Evolutionary conservation across 129 eudicot genomes (phyloP).

Genomic region (Flaveria sonorensis): DNA sequence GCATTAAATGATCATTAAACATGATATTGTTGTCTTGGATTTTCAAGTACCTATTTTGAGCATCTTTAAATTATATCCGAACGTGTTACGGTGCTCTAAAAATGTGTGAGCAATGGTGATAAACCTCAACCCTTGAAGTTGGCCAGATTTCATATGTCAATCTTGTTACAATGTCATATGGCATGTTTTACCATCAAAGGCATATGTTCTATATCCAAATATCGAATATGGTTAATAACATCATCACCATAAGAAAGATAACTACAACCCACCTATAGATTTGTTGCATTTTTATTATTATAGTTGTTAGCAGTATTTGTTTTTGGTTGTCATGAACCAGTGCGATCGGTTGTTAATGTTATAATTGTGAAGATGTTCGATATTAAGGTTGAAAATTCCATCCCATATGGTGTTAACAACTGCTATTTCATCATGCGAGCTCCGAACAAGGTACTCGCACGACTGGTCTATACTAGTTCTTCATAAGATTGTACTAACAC

Average conservation of each 20-base stretch:
- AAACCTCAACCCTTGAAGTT: slow-evolving; percentile 9
- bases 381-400: neutral
- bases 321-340: neutral
- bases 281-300: neutral
- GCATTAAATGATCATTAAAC: neutral
- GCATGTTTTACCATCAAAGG: neutral
- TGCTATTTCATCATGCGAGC: neutral
- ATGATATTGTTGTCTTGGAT: neutral
- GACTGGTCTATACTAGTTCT: neutral
- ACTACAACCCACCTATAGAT: neutral
- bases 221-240: neutral
- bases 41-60: neutral
- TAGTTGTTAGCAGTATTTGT: neutral
- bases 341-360: neutral
- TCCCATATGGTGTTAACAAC: neutral
- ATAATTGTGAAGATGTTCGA: neutral
- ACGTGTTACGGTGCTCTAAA: neutral
- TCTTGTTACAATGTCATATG: slow-evolving; percentile 1
- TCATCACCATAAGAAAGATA: neutral
- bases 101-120: neutral
- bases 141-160: slow-evolving; percentile 5
- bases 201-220: neutral
- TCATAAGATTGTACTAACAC: neutral
- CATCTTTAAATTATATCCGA: neutral
- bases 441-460: neutral